A percentile compares a stretch with the other conserved stretches of the same genome.
These are phyloP conservation scores for Agrocybe praecox DNA, from an alignment of 768 basidiomycete species.

Conservation along the genomic window DNA sequence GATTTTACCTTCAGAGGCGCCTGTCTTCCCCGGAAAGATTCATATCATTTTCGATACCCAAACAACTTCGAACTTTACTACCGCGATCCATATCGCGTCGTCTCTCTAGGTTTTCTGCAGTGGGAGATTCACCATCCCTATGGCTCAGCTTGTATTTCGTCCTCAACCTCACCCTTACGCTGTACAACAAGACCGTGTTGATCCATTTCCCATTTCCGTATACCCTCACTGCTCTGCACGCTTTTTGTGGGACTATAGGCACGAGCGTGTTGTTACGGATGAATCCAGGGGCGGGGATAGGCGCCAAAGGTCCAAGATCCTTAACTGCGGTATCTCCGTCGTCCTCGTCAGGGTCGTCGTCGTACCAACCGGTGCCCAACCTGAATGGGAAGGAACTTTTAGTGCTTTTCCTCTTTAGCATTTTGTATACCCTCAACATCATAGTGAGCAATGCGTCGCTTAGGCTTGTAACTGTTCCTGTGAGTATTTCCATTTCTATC, in stretches of 20 bases:
- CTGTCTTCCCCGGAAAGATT: not conserved
- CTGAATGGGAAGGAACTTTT: conserved; percentile 57
- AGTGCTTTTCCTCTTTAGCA: conserved; percentile 79
- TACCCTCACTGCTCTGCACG: conserved; percentile 90
- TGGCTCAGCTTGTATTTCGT: conserved; percentile 87
- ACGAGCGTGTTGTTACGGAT: conserved; percentile 63
- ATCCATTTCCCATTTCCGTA: conserved; percentile 95
- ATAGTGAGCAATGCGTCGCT: conserved; percentile 92
- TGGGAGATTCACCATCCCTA: conserved; percentile 24
- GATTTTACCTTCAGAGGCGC: not conserved
- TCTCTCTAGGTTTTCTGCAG: not conserved
- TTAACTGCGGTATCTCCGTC: conserved; percentile 11
- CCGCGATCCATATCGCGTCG: not conserved
- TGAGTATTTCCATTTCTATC: conserved; percentile 39
- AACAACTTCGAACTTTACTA: not conserved
- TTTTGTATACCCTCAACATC: conserved; percentile 93
- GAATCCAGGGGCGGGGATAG: not conserved
- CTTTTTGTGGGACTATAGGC: conserved; percentile 83
- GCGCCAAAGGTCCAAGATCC: conserved; percentile 1
- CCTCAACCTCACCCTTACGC: conserved; percentile 89
- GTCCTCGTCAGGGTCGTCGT: not conserved
- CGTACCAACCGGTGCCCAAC: conserved; percentile 11
- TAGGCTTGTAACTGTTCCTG: conserved; percentile 86
- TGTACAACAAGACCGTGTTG: conserved; percentile 95
- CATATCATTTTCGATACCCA: not conserved